These are phyloP conservation scores for Tylopilus sp. DNA, from an alignment of 768 basidiomycete genomes.

Conservation along the genomic window DNA sequence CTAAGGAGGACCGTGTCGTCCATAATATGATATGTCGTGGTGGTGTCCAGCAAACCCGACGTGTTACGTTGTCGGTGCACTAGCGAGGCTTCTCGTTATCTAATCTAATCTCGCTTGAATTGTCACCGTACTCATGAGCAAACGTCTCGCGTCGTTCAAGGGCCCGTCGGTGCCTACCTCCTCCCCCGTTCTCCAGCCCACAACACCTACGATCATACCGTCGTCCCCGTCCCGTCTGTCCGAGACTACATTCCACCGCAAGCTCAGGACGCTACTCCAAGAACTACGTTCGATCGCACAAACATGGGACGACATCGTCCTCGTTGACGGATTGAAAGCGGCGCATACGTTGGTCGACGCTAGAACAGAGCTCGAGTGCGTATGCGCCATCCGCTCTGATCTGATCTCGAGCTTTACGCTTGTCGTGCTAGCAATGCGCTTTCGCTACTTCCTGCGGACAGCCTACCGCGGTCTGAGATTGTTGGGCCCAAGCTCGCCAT, in stretches of 20 bases:
- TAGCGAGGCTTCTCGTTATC: no score
- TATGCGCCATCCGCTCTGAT: constrained; percentile 8
- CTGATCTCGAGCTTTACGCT: not conserved
- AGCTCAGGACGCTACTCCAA: constrained; percentile 61
- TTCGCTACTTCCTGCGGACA: constrained; percentile 46
- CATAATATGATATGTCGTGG: constrained; percentile 18
- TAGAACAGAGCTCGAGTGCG: constrained; percentile 83
- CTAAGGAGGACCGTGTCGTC: constrained; percentile 29
- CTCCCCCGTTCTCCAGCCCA: constrained; percentile 53
- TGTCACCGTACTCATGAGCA: constrained; percentile 35
- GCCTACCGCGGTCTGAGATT: constrained; percentile 53
- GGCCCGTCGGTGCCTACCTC: constrained; percentile 75
- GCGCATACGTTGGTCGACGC: constrained; percentile 68
- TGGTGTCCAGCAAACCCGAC: no score
- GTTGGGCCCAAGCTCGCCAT: constrained; percentile 61
- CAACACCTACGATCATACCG: constrained; percentile 34
- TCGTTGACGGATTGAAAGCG: constrained; percentile 77
- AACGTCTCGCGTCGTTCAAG: constrained; percentile 71
- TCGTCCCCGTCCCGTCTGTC: constrained; percentile 40
- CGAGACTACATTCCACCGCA: constrained; percentile 82
- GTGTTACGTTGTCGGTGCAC: no score
- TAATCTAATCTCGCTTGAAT: constrained; percentile 20
- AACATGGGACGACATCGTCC: constrained; percentile 83
- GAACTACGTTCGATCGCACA: constrained; percentile 61
- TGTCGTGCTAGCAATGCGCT: constrained; percentile 55